Conservation (phyloP, 2,329 filamentous ascomycete species). For the Fusarium sp. region DNA sequence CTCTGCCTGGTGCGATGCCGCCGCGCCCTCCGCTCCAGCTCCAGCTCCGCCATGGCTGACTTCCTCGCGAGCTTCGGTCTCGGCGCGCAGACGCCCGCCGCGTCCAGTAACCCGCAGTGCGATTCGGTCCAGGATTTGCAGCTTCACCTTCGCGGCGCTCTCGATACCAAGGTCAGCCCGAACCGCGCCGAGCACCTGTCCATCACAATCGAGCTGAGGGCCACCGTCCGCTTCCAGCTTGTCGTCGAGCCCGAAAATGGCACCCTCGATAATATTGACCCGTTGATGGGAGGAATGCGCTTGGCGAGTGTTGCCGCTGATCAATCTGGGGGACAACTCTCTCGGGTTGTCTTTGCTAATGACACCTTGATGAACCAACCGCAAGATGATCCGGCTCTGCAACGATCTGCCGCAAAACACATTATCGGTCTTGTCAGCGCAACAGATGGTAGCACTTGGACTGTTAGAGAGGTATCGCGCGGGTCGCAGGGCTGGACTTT, state of each 20-base stretch:
- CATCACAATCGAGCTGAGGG: conserved; percentile 59
- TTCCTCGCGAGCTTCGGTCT: conserved; percentile 54
- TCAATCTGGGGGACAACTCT: conserved; percentile 36
- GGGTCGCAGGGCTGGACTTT: conserved; percentile 64
- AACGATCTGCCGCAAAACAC: conserved; percentile 62
- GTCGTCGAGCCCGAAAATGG: conserved; percentile 53
- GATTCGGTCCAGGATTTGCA: conserved; percentile 59
- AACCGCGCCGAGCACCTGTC: conserved; percentile 64
- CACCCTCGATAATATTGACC: conserved; percentile 50
- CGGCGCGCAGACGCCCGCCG: conserved; percentile 35
- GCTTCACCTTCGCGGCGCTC: conserved; percentile 54
- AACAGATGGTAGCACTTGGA: conserved; percentile 63
- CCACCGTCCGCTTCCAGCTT: conserved; percentile 58
- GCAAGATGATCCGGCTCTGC: conserved; percentile 59
- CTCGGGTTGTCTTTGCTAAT: conserved; percentile 56
- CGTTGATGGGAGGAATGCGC: conserved; percentile 47
- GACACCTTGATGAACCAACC: conserved; percentile 63
- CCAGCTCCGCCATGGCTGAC: conserved; percentile 49
- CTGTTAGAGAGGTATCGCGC: conserved; percentile 57
- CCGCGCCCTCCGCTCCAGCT: background rate
- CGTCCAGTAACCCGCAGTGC: conserved; percentile 43
- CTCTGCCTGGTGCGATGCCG: conserved; percentile 25
- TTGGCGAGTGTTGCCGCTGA: conserved; percentile 25
- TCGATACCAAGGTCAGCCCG: conserved; percentile 57
- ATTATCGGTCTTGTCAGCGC: conserved; percentile 58